Evolutionary conservation across 176 grass and related monocot genomes (phyloP).

Genomic region (Melocanna baccifera): DNA sequence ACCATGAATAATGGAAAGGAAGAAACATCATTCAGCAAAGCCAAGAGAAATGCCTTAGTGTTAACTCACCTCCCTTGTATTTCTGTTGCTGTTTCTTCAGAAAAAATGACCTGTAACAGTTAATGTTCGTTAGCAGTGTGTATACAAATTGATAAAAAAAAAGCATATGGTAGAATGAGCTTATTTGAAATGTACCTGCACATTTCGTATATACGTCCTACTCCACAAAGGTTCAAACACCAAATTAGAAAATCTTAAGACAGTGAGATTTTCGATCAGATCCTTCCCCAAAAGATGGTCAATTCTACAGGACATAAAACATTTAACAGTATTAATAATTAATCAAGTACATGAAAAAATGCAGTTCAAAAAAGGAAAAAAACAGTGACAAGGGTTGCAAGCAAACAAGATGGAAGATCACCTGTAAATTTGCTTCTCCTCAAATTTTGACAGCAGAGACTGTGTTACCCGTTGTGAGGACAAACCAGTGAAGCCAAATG

Average conservation of each 20-base stretch:
- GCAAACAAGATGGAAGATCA: conserved; percentile 33
- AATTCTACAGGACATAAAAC: conserved; percentile 50
- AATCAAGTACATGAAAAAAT: not conserved
- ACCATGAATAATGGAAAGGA: not conserved
- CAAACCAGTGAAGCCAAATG: conserved; percentile 86
- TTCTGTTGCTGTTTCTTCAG: conserved; percentile 86
- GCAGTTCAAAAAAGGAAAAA: not conserved
- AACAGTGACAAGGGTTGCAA: conserved; percentile 18
- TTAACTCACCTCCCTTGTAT: conserved; percentile 73
- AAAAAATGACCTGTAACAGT: conserved; percentile 73
- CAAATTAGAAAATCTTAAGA: conserved; percentile 96
- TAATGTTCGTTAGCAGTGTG: conserved; percentile 10
- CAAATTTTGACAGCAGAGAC: conserved; percentile 70
- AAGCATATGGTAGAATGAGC: not conserved
- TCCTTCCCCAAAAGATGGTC: conserved; percentile 95
- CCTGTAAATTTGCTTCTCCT: conserved; percentile 94
- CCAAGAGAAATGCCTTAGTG: not conserved
- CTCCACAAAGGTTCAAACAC: conserved; percentile 96
- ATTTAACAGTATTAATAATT: not conserved
- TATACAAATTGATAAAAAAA: conserved; percentile 26
- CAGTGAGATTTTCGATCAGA: conserved; percentile 92
- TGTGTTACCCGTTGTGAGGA: conserved; percentile 63
- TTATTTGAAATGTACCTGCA: conserved; percentile 60
- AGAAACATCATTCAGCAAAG: not conserved
- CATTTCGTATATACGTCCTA: conserved; percentile 78